These are phyloP conservation scores for Colletotrichum tropicicola DNA, from an alignment of 2,329 filamentous ascomycete genomes.

Conservation along the genomic window DNA sequence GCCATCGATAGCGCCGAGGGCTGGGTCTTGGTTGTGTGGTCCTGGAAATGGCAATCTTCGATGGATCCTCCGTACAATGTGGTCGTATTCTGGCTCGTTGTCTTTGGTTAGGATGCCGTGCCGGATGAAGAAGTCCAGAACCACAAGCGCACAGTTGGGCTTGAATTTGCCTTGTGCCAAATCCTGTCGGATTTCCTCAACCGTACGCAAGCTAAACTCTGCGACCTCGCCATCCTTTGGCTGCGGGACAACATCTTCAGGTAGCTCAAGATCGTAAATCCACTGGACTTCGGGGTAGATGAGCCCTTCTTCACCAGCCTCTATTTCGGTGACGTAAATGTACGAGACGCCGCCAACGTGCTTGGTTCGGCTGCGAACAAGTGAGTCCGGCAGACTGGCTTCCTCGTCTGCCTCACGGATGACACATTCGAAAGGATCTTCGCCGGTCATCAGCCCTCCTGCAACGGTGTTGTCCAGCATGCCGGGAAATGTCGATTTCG, in stretches of 20 bases:
- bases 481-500: slow-evolving; percentile 88
- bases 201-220: slow-evolving; percentile 79
- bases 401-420: slow-evolving; percentile 91
- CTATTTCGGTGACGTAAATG: slow-evolving; percentile 80
- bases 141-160: slow-evolving; percentile 86
- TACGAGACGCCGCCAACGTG: slow-evolving; percentile 82
- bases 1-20: slow-evolving; percentile 1
- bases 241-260: slow-evolving; percentile 71
- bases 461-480: slow-evolving; percentile 97
- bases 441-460: slow-evolving; percentile 80
- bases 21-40: slow-evolving; percentile 53
- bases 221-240: slow-evolving; percentile 92
- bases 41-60: slow-evolving; percentile 83
- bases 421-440: slow-evolving; percentile 82
- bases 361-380: slow-evolving; percentile 70
- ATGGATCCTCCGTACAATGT: slow-evolving; percentile 80
- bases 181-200: slow-evolving; percentile 78
- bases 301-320: slow-evolving; percentile 82
- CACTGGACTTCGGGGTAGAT: slow-evolving; percentile 93
- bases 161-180: slow-evolving; percentile 84
- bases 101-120: slow-evolving; percentile 82
- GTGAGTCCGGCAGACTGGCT: slow-evolving; percentile 76
- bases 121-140: slow-evolving; percentile 90
- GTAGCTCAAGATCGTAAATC: slow-evolving; percentile 87
- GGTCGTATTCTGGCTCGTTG: slow-evolving; percentile 80